Evolutionary conservation across 208 protist species (phyloP).

Genomic region (Wallacemonas collosoma): DNA sequence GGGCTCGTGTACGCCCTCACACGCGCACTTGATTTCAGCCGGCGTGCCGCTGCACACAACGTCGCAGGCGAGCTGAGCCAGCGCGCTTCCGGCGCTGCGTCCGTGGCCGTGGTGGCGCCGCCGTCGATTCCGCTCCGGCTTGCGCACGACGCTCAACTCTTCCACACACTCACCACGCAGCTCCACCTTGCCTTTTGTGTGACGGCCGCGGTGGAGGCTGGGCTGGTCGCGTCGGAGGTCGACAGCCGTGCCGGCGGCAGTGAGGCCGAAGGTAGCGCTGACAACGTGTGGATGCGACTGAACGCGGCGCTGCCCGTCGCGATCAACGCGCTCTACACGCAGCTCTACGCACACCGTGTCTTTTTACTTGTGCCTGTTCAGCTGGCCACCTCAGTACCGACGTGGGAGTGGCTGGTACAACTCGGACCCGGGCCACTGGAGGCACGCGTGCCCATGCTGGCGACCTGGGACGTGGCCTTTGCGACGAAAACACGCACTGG

Average conservation of each 20-base stretch:
- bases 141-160: conserved; percentile 43
- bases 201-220: conserved; percentile 26
- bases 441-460: conserved; percentile 23
- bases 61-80: conserved; percentile 19
- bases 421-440: conserved; percentile 39
- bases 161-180: conserved; percentile 41
- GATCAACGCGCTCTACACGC: conserved; percentile 10
- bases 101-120: conserved; percentile 8
- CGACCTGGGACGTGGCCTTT: conserved; percentile 46
- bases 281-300: conserved; percentile 12
- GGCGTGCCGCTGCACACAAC: conserved; percentile 11
- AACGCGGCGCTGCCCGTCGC: neutral
- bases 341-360: conserved; percentile 15
- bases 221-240: conserved; percentile 6
- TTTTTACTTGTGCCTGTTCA: conserved; percentile 7
- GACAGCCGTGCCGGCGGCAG: neutral
- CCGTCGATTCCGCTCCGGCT: conserved; percentile 37
- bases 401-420: conserved; percentile 24
- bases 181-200: conserved; percentile 49
- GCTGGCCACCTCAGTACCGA: neutral
- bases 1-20: conserved; percentile 48
- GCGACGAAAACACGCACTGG: conserved; percentile 11
- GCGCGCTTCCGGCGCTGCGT: neutral
- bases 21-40: conserved; percentile 13
- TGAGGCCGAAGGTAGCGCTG: neutral